A percentile compares a stretch with the other conserved stretches of the same genome.
phyloP scores from a whole-genome alignment of 2,329 filamentous ascomycete species.

The Pseudocercospora pini-densiflorae region DNA sequence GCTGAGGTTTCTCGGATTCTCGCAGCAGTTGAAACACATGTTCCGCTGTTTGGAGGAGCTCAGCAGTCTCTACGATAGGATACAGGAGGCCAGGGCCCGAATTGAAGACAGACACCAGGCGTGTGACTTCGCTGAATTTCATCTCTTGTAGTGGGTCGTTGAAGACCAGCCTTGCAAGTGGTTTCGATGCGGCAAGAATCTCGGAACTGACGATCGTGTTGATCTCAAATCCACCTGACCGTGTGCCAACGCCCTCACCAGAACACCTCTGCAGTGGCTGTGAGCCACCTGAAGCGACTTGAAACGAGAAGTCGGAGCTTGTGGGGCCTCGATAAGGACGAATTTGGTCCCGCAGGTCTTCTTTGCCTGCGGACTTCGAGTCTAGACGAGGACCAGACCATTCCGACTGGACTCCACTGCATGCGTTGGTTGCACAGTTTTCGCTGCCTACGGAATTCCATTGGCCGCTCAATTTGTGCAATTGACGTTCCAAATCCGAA shows the following conservation, averaged over 20 bases:
- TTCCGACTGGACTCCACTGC: background rate
- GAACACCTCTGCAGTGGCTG: background rate
- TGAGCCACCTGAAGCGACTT: slow-evolving; percentile 5
- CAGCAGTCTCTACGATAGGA: slow-evolving; percentile 4
- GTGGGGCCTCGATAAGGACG: background rate
- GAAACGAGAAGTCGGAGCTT: slow-evolving; percentile 2
- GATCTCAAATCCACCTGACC: slow-evolving; percentile 4
- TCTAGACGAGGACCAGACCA: background rate
- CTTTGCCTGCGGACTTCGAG: background rate
- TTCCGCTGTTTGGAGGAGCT: background rate
- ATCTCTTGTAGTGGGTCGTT: slow-evolving; percentile 7
- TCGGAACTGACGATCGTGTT: background rate
- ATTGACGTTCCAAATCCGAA: slow-evolving; percentile 1
- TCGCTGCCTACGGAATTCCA: background rate
- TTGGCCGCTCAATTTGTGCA: slow-evolving; percentile 5
- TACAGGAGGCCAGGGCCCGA: slow-evolving; percentile 2
- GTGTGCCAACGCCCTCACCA: background rate
- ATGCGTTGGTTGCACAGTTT: background rate
- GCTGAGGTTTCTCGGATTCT: background rate
- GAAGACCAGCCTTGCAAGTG: background rate
- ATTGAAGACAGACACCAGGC: slow-evolving; percentile 4
- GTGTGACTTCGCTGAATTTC: slow-evolving; percentile 7
- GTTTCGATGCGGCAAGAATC: slow-evolving; percentile 4
- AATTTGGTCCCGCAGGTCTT: background rate
- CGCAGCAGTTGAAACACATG: slow-evolving; percentile 4